These are phyloP conservation scores for Casuarina glauca DNA, from an alignment of 306 rosid species.

Conservation along the genomic window DNA sequence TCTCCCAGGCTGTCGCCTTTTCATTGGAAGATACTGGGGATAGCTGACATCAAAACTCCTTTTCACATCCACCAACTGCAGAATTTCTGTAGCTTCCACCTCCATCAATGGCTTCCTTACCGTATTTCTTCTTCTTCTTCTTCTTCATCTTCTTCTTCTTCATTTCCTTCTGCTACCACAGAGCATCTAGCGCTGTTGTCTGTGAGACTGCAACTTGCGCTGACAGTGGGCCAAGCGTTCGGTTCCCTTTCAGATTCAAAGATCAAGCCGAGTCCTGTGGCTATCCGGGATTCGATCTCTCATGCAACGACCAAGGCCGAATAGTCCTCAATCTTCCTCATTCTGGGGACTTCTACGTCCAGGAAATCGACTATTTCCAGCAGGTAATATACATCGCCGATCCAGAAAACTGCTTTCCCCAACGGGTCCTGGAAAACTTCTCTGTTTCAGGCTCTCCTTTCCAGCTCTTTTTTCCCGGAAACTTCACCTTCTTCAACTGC, in stretches of 20 bases:
- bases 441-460: conserved; percentile 34
- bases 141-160: not conserved
- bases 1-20: no score
- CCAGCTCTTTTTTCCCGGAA: not conserved
- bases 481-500: conserved; percentile 48
- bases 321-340: conserved; percentile 34
- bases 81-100: not conserved
- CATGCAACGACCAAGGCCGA: conserved; percentile 17
- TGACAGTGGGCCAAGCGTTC: not conserved
- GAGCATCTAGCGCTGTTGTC: not conserved
- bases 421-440: conserved; percentile 19
- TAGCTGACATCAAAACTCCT: no score
- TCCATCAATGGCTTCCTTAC: not conserved
- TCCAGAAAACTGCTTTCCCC: conserved; percentile 35
- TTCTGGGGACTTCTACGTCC: conserved; percentile 22
- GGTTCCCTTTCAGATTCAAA: conserved; percentile 1
- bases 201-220: not conserved
- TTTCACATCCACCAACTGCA: not conserved
- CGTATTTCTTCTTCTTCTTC: not conserved
- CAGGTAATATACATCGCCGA: conserved; percentile 23
- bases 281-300: conserved; percentile 25
- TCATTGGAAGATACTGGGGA: no score
- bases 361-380: not conserved
- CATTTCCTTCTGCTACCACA: not conserved
- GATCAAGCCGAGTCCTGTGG: not conserved